phyloP scores from a whole-genome alignment of 257 asterid genomes.

The Prunella vulgaris region DNA sequence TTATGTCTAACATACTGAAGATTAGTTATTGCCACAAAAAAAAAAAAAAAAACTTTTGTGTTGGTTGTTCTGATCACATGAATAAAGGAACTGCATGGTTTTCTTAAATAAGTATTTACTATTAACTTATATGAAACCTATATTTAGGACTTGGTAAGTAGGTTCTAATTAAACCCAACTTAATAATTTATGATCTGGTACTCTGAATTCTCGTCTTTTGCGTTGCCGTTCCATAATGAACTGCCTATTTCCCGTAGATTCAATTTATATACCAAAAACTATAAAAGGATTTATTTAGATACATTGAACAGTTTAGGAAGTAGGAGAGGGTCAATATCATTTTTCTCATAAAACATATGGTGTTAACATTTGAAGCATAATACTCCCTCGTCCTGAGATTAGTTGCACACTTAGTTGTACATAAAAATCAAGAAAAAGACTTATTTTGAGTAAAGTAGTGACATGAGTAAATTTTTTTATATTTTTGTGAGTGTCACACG shows the following conservation, averaged over 20 bases:
- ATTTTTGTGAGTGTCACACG: no score
- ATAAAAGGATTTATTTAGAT: neutral
- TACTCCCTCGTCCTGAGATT: no score
- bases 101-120: neutral
- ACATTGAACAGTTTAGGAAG: neutral
- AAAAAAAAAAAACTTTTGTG: neutral
- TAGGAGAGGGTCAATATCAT: neutral
- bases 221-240: neutral
- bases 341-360: neutral
- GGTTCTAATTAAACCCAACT: neutral
- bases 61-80: neutral
- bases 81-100: neutral
- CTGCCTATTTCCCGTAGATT: neutral
- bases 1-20: conserved; percentile 11
- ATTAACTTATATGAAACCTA: neutral
- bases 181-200: neutral
- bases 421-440: no score
- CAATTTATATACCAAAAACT: neutral
- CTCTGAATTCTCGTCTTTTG: neutral
- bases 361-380: conserved; percentile 1
- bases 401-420: no score
- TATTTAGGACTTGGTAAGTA: neutral
- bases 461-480: no score
- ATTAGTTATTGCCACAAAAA: neutral
- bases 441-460: no score